A percentile compares a stretch with the other conserved stretches of the same genome.
phyloP scores from a whole-genome alignment of 2,329 filamentous ascomycete species.

The Epichloe uncinata region DNA sequence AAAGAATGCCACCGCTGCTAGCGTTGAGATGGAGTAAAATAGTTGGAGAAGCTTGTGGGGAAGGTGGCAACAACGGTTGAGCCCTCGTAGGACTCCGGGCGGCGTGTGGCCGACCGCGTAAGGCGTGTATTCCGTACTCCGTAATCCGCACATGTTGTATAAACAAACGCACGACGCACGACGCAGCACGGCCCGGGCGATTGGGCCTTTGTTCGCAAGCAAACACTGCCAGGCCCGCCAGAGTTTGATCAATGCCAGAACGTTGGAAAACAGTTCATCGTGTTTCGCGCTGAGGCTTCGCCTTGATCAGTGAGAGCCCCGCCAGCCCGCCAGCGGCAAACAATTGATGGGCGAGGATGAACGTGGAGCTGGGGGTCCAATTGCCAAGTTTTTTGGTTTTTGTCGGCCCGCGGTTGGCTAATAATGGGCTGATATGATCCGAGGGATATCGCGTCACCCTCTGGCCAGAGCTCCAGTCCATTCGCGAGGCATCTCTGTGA shows the following conservation, averaged over 20 bases:
- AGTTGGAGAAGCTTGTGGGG: neutral
- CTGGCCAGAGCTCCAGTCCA: neutral
- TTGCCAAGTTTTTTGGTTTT: neutral
- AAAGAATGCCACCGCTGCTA: neutral
- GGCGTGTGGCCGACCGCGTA: neutral
- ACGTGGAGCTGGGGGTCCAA: neutral
- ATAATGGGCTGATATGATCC: neutral
- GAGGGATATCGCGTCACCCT: neutral
- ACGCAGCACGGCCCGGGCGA: neutral
- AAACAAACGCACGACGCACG: neutral
- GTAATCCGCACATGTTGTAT: too few species aligned
- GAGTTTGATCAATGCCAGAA: too few species aligned
- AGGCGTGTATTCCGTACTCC: neutral
- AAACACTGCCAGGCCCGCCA: neutral
- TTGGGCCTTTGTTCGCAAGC: neutral
- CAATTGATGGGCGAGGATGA: neutral
- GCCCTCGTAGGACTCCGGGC: neutral
- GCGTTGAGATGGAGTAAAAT: neutral
- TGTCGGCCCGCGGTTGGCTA: neutral
- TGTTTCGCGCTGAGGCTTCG: too few species aligned
- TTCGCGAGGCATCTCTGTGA: neutral
- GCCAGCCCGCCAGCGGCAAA: too few species aligned
- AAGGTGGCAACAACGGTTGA: neutral
- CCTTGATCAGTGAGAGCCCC: too few species aligned
- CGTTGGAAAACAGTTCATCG: too few species aligned